Evolutionary conservation across 495 filamentous ascomycete species (phyloP), one percentile per base, ranked within the genome.

Genomic region (Sabuloglossum arenarium): DNA sequence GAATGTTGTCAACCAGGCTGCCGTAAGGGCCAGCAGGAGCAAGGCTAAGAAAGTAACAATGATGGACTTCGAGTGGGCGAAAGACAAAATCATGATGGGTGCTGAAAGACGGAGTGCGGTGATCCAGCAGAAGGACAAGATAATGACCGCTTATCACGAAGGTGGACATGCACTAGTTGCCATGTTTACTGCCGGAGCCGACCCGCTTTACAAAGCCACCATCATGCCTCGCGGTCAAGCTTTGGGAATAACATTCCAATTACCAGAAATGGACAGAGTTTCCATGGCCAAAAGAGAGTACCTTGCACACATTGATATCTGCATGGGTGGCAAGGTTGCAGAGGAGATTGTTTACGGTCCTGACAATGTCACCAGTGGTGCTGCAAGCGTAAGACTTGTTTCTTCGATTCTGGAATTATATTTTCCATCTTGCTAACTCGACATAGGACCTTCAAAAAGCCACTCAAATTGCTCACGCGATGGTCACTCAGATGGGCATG

Each of bases 61-160:
- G 64, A 65, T 74, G 21, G 87, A 97, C 64, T 84, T 98, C 55
- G 91, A 96, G 59, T 97, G 88, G 87, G 90, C 91, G 49, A 96
- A 93, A 67, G 91, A 98, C 72, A 94, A 89, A 69, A 86, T 98
- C 56, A 82, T 97, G 71, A 94, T 98, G 86, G 91, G 91, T 49
- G 86, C 90, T 30, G 91, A 97, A 71, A 78, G 82, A 65, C 80
- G 78, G 62, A 90, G 80, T 63, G 83, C 86, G 65, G 79, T 96
- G 58, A 93, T 97, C 58, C 84, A 83, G 47, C 76, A 87, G 54
- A 84, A 89, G 69, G 89, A 97, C 66, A 83, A 81, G 66, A 64
- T 83, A 54, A 80, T 88, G 74, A 98, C 91, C 34, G 91, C 91
- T 1, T 98, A 98, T 62, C 91, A 98, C 69, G 91, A 98, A 68